phyloP scores from a whole-genome alignment of 2,329 filamentous ascomycete genomes.

The Calonectria fujianensis region DNA sequence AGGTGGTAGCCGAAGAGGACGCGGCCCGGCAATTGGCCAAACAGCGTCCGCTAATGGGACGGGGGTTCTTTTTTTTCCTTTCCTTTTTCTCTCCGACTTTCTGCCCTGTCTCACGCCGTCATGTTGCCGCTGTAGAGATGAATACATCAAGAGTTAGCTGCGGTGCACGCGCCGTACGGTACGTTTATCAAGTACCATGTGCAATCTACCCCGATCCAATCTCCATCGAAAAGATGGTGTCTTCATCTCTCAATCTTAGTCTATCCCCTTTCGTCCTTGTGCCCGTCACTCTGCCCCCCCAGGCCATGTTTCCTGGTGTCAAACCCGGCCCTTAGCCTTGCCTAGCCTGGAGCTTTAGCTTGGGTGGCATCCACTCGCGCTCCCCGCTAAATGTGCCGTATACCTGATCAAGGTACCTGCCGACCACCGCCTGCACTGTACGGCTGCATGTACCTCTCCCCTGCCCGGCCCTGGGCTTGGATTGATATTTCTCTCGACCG shows the following conservation, averaged over 20 bases:
- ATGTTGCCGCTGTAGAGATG: not conserved
- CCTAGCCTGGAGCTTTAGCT: conserved; percentile 23
- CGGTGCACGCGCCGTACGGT: not conserved
- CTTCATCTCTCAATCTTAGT: conserved; percentile 10
- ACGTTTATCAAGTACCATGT: not conserved
- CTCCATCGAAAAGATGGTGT: conserved; percentile 25
- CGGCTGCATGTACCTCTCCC: conserved; percentile 17
- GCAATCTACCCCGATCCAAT: not conserved
- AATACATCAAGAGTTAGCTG: not conserved
- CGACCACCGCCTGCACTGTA: not conserved
- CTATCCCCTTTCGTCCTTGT: conserved; percentile 16
- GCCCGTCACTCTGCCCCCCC: conserved; percentile 14
- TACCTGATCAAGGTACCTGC: conserved; percentile 20
- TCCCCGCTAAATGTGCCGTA: conserved; percentile 25
- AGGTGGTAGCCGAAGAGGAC: conserved; percentile 26
- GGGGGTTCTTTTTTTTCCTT: not conserved
- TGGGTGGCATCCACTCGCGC: conserved; percentile 15
- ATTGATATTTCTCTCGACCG: conserved; percentile 29
- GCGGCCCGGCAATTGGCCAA: conserved; percentile 38
- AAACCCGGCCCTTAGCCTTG: conserved; percentile 24
- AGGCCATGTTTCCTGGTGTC: conserved; percentile 23
- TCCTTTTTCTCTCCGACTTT: not conserved
- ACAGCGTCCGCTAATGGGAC: conserved; percentile 1
- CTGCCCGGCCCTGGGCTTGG: conserved; percentile 16
- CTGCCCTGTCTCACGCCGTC: not conserved